These are phyloP conservation scores for Haematococcus sp. DNA, from an alignment of 139 green algal genomes.

Conservation along the genomic window DNA sequence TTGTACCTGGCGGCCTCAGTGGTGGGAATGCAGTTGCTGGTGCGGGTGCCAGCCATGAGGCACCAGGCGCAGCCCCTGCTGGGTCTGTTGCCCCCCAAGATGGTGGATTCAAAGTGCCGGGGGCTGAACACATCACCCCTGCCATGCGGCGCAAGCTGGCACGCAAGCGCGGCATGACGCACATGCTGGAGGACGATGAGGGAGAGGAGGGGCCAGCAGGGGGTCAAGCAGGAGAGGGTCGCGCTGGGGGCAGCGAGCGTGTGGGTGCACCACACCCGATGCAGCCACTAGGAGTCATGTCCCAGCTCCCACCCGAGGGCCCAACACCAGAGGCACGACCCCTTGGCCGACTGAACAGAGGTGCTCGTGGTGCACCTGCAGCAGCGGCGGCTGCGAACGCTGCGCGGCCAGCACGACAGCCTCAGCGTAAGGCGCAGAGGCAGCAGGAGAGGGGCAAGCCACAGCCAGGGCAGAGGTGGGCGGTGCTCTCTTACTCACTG, in stretches of 20 bases:
- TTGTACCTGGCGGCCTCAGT: too few species aligned
- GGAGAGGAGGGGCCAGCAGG: background rate
- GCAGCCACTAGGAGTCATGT: too few species aligned
- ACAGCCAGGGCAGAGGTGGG: too few species aligned
- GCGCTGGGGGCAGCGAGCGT: background rate
- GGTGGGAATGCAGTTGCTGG: too few species aligned
- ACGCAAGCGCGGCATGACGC: background rate
- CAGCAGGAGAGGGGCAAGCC: too few species aligned
- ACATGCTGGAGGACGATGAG: background rate
- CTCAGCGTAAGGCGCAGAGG: too few species aligned
- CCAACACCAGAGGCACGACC: background rate
- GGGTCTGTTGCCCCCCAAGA: background rate
- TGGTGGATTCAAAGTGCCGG: constrained; percentile 5
- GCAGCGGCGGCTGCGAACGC: too few species aligned
- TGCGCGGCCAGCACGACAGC: too few species aligned
- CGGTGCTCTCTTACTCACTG: too few species aligned
- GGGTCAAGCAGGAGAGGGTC: background rate
- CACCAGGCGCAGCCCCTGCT: background rate
- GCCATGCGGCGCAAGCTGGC: constrained; percentile 8
- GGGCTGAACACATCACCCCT: background rate
- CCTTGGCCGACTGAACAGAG: background rate
- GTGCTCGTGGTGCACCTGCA: background rate
- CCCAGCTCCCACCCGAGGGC: too few species aligned
- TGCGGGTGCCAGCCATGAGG: too few species aligned
- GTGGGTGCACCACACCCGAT: too few species aligned